Conservation (phyloP, 805 yeast species). For the Cyberlindnera mycetangii region DNA sequence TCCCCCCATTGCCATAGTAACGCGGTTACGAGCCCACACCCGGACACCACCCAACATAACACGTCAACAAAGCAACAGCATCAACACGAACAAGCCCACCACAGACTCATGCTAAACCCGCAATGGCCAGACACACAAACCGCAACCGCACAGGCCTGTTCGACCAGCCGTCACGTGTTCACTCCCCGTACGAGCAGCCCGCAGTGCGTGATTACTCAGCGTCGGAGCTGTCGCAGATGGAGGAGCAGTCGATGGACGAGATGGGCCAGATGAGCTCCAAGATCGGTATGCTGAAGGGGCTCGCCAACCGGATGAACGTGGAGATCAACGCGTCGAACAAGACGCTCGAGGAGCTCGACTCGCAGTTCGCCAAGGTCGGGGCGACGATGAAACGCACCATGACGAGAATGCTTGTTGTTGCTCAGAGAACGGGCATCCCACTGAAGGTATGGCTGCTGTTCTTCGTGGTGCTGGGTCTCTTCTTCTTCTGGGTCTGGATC, state of each 20-base stretch:
- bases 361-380: conserved; percentile 46
- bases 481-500: conserved; percentile 53
- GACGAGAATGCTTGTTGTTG: conserved; percentile 59
- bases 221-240: conserved; percentile 54
- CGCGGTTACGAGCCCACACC: conserved; percentile 16
- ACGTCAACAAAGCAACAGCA: background rate
- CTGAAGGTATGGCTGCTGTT: conserved; percentile 59
- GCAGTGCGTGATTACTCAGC: conserved; percentile 44
- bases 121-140: conserved; percentile 11
- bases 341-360: conserved; percentile 39
- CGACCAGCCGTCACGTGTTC: conserved; percentile 30
- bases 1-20: too few species aligned
- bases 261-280: conserved; percentile 51
- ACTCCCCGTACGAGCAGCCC: conserved; percentile 42
- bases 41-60: conserved; percentile 5
- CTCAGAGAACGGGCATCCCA: conserved; percentile 60
- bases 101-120: background rate
- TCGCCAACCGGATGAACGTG: conserved; percentile 59
- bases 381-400: conserved; percentile 49
- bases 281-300: conserved; percentile 50
- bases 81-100: background rate
- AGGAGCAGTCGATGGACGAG: conserved; percentile 64
- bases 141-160: conserved; percentile 24
- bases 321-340: conserved; percentile 55
- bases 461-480: conserved; percentile 44